Evolutionary conservation across 116 monocot species (phyloP), one percentile per base, ranked within the genome.

Genomic region (Zostera marina): DNA sequence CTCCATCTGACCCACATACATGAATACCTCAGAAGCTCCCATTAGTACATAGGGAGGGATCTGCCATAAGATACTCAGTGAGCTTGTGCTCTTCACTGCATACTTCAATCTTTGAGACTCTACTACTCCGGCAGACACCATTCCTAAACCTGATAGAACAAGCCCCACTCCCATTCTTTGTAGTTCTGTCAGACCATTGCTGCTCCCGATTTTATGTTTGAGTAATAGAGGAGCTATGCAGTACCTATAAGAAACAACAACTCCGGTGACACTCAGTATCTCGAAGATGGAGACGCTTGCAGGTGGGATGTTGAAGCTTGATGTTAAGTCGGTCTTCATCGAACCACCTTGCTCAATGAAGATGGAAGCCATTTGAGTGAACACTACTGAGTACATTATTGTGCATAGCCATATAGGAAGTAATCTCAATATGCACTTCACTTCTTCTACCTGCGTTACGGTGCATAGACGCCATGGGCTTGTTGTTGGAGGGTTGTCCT

Each of bases 391-490:
- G 76, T 89, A 89, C 54, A 77, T 53, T 46, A 89, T 78, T 58
- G 84, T 89, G 84, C 88, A 84, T 16, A 89, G 75, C 84, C 88
- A 89, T 15, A 89, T 78, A 16, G 88, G 88, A 21, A 89, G 74
- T 10, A 89, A 72, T 22, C 81, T 44, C 2, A 89, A 61, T 13
- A 84, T 62, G 54, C 77, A 73, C 44, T 89, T 89, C 42, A 83
- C 77, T 63, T 89, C 88, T 66, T 89, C 88, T 9, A 83, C 80
- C 53, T 89, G 76, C 1, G 88, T 80, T 4, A 89, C 56, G 1
- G 80, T 83, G 71, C 88, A 89, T 3, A 89, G 75, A 16, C 66
- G 43, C 86, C 86, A 86, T 12, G 81, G 78, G 52, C 66, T 53
- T 11, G 59, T 54, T 16, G 44, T 17, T 12, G 57, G 16, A 22